Conservation (phyloP, 106 monocot genomes). For the Ottelia alismoides region DNA sequence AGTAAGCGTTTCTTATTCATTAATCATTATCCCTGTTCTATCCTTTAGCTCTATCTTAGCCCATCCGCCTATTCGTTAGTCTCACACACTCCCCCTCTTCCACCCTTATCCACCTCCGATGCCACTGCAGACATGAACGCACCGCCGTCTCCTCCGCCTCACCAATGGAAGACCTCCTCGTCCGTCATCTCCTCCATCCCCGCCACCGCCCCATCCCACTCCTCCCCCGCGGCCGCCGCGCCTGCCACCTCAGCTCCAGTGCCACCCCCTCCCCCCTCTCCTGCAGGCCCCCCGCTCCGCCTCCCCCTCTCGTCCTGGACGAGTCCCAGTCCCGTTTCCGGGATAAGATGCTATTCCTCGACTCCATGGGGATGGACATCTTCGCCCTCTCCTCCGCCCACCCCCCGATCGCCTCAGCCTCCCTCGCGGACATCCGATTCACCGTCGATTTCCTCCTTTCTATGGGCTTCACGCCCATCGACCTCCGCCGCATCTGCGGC, state of each 20-base stretch:
- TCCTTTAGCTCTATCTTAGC: no score
- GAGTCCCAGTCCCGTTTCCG: constrained; percentile 7
- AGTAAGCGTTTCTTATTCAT: no score
- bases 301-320: not conserved
- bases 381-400: constrained; percentile 19
- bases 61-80: no score
- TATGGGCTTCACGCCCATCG: constrained; percentile 26
- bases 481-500: constrained; percentile 45
- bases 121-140: no score
- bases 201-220: constrained; percentile 1
- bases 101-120: no score
- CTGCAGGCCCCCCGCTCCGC: not conserved
- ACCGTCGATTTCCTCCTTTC: constrained; percentile 30
- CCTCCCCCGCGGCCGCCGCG: constrained; percentile 3
- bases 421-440: constrained; percentile 26
- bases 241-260: not conserved
- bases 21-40: no score
- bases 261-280: constrained; percentile 7
- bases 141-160: no score
- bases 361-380: constrained; percentile 41
- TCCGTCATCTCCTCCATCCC: constrained; percentile 3
- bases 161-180: no score
- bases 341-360: constrained; percentile 41
- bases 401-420: constrained; percentile 22
- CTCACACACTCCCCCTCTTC: no score